phyloP scores from a whole-genome alignment of 305 asterid species.

The Galium porrigens region DNA sequence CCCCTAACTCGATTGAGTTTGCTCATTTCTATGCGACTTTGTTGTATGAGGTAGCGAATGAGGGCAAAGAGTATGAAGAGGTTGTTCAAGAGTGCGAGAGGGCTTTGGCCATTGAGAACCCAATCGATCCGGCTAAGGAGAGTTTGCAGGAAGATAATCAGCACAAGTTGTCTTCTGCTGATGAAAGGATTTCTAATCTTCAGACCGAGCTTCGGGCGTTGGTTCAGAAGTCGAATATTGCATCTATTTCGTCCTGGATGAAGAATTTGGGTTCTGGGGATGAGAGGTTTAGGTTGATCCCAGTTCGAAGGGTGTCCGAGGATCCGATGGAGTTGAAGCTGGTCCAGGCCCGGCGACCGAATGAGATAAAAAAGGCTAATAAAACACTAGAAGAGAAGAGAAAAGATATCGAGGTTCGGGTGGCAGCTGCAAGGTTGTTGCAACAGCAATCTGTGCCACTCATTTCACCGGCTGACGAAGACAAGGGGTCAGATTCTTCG shows the following conservation, averaged over 20 bases:
- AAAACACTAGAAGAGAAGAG: constrained; percentile 82
- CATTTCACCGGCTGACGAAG: constrained; percentile 34
- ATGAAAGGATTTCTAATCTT: constrained; percentile 47
- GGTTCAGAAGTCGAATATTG: constrained; percentile 64
- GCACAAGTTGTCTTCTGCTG: constrained; percentile 46
- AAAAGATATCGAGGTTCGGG: constrained; percentile 85
- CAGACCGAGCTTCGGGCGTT: constrained; percentile 50
- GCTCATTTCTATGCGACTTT: constrained; percentile 69
- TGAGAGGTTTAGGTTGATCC: constrained; percentile 70
- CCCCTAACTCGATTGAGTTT: constrained; percentile 71
- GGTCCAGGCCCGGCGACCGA: constrained; percentile 56
- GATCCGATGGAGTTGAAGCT: constrained; percentile 73
- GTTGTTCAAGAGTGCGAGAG: constrained; percentile 70
- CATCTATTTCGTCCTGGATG: constrained; percentile 75
- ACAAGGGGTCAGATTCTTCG: constrained; percentile 42
- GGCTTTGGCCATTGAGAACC: constrained; percentile 68
- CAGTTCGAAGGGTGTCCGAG: constrained; percentile 59
- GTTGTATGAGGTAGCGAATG: constrained; percentile 61
- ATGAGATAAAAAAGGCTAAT: constrained; percentile 69
- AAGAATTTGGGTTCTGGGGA: constrained; percentile 65
- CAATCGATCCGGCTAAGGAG: constrained; percentile 83
- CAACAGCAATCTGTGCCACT: constrained; percentile 64
- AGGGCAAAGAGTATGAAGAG: constrained; percentile 66
- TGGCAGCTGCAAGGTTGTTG: constrained; percentile 79
- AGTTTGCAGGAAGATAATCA: constrained; percentile 68